Evolutionary conservation across 805 yeast genomes (phyloP), one percentile per base, ranked within the genome.

Genomic region (Sungouiozyma intestinalis): DNA sequence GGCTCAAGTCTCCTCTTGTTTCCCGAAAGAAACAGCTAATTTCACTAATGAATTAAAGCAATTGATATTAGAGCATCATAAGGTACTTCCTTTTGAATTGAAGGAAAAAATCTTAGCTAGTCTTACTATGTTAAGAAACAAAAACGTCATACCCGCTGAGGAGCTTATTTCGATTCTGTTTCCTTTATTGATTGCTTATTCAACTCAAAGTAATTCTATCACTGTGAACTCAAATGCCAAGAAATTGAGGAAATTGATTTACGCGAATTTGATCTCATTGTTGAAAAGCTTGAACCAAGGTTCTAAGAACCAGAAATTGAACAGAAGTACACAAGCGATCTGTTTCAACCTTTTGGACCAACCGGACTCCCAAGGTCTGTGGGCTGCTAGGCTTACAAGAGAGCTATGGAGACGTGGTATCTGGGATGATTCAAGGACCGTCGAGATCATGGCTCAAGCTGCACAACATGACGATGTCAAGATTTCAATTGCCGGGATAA

Each of bases 401-500:
- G 97, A 92, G 62, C 68, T 92, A 40, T 92, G 99, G 99, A 76
- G 95, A 68, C 75, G 97, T 59, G 95, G 95, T 57, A 84, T 92
- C 45, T 92, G 99, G 99, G 97, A 87, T 62, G 99, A 92, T 61
- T 76, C 95, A 0, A 72, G 97, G 54, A 82, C 97, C 0, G 95
- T 92, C n/a, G 98, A 92, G 63, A 78, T 92, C 55, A 88, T 92
- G 97, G 81, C 94, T 1, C 92, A 86, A 53, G 97, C 97, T 1
- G 86, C 97, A 2, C 64, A 85, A 47, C 96, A 87, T 56, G 80
- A 81, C 14, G 95, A 92, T 54, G 63, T 69, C 4, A 92, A 92
- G 64, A 92, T 92, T 38, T 81, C 94, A 5, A 68, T 82, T 42
- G 83, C 97, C 2, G 98, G 96, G 47, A 92, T 85, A 24, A 71